A percentile compares a stretch with the other conserved stretches of the same genome.
phyloP scores from a whole-genome alignment of 495 filamentous ascomycete genomes.

The Clavariopsis aquatica region DNA sequence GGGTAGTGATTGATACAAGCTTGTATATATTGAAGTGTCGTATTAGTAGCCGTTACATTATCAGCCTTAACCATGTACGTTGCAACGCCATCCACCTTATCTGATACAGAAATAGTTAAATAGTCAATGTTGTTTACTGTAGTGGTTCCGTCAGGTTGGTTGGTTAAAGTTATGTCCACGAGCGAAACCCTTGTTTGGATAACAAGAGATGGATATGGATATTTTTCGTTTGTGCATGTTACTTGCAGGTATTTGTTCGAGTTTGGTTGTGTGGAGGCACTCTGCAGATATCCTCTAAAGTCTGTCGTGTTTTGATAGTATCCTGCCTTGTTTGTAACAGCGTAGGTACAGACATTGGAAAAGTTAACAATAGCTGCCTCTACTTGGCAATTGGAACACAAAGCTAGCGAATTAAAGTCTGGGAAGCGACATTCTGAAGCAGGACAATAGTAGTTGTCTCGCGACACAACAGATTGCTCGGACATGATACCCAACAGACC shows the following conservation, averaged over 20 bases:
- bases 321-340: background rate
- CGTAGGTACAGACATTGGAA: background rate
- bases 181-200: background rate
- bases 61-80: constrained; percentile 1
- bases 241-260: background rate
- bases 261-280: background rate
- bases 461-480: background rate
- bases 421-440: background rate
- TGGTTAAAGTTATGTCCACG: background rate
- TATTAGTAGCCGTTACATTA: background rate
- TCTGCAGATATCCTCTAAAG: background rate
- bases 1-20: background rate
- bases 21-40: background rate
- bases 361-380: background rate
- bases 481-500: background rate
- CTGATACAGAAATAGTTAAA: background rate
- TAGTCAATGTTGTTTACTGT: background rate
- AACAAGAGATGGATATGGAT: background rate
- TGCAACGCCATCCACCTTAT: background rate
- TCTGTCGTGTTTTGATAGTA: background rate
- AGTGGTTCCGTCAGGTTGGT: background rate
- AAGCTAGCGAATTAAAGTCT: background rate
- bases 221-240: background rate
- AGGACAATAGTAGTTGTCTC: constrained; percentile 3
- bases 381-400: constrained; percentile 11